phyloP scores from a whole-genome alignment of 352 stramenopile species.

The Halophytophthora batemanensis region DNA sequence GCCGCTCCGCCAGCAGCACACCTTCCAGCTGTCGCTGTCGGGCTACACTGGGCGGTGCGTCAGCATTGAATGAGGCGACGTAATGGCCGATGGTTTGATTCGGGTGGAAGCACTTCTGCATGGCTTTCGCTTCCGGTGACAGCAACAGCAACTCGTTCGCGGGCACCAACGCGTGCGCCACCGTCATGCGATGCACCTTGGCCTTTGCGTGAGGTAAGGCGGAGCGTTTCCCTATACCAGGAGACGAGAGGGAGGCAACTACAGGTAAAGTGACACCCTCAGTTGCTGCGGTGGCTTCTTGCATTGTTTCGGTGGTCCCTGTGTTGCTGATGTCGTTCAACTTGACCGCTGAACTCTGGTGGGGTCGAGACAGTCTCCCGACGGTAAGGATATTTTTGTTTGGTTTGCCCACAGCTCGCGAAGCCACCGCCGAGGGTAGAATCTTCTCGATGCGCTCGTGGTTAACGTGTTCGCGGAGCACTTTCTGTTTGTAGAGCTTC shows the following conservation, averaged over 20 bases:
- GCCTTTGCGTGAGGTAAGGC: not conserved
- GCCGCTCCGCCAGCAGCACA: slow-evolving; percentile 33
- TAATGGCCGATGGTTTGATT: slow-evolving; percentile 43
- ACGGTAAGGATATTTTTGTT: no score
- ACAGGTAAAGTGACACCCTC: not conserved
- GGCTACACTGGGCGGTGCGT: slow-evolving; percentile 37
- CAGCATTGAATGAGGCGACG: slow-evolving; percentile 47
- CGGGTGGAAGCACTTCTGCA: slow-evolving; percentile 17
- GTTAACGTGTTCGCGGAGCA: slow-evolving; percentile 46
- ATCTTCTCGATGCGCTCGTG: slow-evolving; percentile 46
- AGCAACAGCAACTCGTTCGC: slow-evolving; percentile 63
- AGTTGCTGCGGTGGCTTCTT: no score
- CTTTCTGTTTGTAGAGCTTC: slow-evolving; percentile 49
- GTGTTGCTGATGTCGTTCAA: no score
- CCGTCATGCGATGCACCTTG: not conserved
- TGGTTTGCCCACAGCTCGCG: not conserved
- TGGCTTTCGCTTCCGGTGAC: slow-evolving; percentile 10
- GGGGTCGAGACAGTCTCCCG: no score
- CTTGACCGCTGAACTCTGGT: no score
- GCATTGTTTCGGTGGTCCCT: no score
- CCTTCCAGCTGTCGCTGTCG: slow-evolving; percentile 27
- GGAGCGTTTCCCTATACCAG: not conserved
- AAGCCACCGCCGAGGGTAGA: slow-evolving; percentile 18
- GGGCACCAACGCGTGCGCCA: slow-evolving; percentile 31
- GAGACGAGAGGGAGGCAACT: not conserved